Evolutionary conservation across 2,329 filamentous ascomycete species (phyloP).

Genomic region (Alternaria brassicicola): DNA sequence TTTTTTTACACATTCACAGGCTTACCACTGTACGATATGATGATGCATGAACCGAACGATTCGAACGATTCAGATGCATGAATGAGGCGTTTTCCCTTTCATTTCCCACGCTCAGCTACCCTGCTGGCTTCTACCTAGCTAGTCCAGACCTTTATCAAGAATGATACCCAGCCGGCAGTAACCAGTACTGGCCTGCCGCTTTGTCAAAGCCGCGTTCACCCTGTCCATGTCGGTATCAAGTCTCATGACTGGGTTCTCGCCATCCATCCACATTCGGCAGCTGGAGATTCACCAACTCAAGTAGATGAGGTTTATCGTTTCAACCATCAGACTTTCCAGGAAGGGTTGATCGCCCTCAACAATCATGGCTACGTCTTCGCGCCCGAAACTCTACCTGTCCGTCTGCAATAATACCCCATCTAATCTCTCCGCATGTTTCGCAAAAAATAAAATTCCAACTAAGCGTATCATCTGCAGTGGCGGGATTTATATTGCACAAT

Average conservation of each 20-base stretch:
- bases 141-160: constrained; percentile 13
- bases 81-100: constrained; percentile 29
- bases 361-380: constrained; percentile 5
- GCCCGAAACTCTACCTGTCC: background rate
- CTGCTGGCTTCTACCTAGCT: constrained; percentile 14
- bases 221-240: background rate
- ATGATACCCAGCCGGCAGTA: constrained; percentile 16
- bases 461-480: background rate
- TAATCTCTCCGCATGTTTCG: background rate
- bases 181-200: background rate
- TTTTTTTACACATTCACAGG: background rate
- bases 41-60: constrained; percentile 16
- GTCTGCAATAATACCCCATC: background rate
- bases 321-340: background rate
- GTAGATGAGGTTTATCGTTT: background rate
- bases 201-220: background rate
- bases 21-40: constrained; percentile 10
- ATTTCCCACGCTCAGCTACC: constrained; percentile 5
- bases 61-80: constrained; percentile 24
- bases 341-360: background rate
- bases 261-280: background rate
- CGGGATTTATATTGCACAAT: constrained; percentile 9
- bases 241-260: background rate
- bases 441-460: background rate
- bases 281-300: background rate